Evolutionary conservation across 2,329 filamentous ascomycete species (phyloP).

Genomic region (Colletotrichum gloeosporioides): DNA sequence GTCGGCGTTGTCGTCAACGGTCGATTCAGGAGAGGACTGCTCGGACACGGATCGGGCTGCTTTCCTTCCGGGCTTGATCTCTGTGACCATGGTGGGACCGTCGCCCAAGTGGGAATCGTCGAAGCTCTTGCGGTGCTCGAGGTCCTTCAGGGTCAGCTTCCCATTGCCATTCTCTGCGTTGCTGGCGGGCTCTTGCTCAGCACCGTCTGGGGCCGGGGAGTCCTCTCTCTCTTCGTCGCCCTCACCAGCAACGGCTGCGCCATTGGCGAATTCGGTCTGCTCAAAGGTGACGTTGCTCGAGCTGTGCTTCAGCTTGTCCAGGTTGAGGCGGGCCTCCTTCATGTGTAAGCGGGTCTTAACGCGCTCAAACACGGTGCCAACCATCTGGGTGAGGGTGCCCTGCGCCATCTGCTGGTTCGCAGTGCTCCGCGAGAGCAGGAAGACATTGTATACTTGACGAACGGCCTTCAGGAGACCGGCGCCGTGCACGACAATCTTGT

Average conservation of each 20-base stretch:
- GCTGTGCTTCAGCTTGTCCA: conserved; percentile 56
- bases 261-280: conserved; percentile 44
- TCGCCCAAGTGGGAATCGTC: conserved; percentile 72
- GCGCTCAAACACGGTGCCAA: conserved; percentile 95
- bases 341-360: conserved; percentile 86
- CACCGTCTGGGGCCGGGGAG: conserved; percentile 25
- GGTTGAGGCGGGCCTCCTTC: conserved; percentile 78
- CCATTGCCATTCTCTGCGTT: conserved; percentile 38
- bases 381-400: conserved; percentile 97
- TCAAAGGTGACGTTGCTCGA: conserved; percentile 59
- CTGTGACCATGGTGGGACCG: conserved; percentile 70
- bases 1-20: conserved; percentile 62
- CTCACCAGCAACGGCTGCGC: conserved; percentile 39
- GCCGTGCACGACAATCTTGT: conserved; percentile 98
- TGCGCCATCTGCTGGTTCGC: conserved; percentile 97
- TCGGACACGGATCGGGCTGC: conserved; percentile 55
- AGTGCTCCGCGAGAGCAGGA: conserved; percentile 90
- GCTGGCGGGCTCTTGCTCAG: conserved; percentile 32
- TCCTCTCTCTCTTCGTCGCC: conserved; percentile 38
- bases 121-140: conserved; percentile 72
- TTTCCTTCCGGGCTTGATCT: conserved; percentile 55
- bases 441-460: conserved; percentile 98
- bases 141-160: conserved; percentile 70
- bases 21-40: conserved; percentile 60
- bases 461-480: conserved; percentile 95